Percentiles rank a stretch among this genome's conserved stretches.
Conservation (phyloP, 768 basidiomycete genomes). For the Lactarius hatsudake region DNA sequence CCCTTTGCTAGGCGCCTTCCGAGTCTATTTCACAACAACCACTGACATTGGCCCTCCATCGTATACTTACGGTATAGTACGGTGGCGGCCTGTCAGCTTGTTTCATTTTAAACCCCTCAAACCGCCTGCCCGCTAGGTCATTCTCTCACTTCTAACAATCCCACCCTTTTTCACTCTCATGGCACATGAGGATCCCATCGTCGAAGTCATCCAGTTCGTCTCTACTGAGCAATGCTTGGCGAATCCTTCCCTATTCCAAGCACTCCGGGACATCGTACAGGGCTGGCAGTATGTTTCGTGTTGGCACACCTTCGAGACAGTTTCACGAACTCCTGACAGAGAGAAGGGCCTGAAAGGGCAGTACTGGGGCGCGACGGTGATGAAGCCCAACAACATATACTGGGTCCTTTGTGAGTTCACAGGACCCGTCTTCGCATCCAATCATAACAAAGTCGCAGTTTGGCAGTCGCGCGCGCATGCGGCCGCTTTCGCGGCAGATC, state of each 20-base stretch:
- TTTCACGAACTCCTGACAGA: neutral
- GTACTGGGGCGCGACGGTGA: slow-evolving; percentile 9
- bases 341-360: slow-evolving; percentile 11
- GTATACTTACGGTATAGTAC: neutral
- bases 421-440: neutral
- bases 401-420: slow-evolving; percentile 17
- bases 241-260: slow-evolving; percentile 7
- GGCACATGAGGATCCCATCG: neutral
- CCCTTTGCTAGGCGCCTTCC: too few species aligned
- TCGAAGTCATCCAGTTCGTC: slow-evolving; percentile 8
- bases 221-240: neutral
- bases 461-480: slow-evolving; percentile 15
- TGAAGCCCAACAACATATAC: neutral
- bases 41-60: too few species aligned
- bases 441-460: neutral
- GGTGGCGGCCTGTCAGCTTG: neutral
- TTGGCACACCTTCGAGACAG: neutral
- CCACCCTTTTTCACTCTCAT: neutral
- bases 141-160: neutral
- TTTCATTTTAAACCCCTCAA: neutral
- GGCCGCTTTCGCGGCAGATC: slow-evolving; percentile 4
- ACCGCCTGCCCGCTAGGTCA: neutral
- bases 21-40: too few species aligned
- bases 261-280: neutral
- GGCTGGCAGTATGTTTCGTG: slow-evolving; percentile 11